A percentile compares a stretch with the other conserved stretches of the same genome.
Conservation (phyloP, 2,329 filamentous ascomycete species). For the Pseudogymnoascus sp. region DNA sequence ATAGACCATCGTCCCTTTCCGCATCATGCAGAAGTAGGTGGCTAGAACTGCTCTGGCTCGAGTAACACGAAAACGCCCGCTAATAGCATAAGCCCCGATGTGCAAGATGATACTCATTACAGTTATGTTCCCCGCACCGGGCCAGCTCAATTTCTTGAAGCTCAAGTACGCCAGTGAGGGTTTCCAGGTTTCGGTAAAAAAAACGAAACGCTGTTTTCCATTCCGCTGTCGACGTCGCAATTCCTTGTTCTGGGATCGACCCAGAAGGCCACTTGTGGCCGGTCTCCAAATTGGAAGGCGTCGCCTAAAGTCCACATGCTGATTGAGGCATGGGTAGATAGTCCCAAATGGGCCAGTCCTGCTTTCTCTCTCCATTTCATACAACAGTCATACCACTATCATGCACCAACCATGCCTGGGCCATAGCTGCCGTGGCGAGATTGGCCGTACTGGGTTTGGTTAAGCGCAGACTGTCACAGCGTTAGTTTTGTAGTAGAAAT, state of each 20-base stretch:
- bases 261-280: neutral
- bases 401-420: conserved; percentile 52
- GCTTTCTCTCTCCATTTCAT: neutral
- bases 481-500: conserved; percentile 11
- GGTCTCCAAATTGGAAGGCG: neutral
- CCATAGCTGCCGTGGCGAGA: conserved; percentile 40
- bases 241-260: neutral
- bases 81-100: conserved; percentile 7
- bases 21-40: neutral
- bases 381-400: conserved; percentile 13
- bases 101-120: conserved; percentile 5
- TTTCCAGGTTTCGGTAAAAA: conserved; percentile 5
- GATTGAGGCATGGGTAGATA: neutral
- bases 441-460: conserved; percentile 18
- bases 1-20: neutral
- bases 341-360: neutral
- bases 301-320: neutral
- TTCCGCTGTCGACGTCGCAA: neutral
- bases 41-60: neutral
- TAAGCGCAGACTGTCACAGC: neutral
- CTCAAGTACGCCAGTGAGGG: neutral
- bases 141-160: conserved; percentile 1
- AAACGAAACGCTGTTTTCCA: conserved; percentile 2
- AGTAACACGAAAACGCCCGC: conserved; percentile 3
- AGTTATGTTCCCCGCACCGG: neutral